These are phyloP conservation scores for Leccinum subrobustum DNA, from an alignment of 1,284 basidiomycete species.

Conservation along the genomic window DNA sequence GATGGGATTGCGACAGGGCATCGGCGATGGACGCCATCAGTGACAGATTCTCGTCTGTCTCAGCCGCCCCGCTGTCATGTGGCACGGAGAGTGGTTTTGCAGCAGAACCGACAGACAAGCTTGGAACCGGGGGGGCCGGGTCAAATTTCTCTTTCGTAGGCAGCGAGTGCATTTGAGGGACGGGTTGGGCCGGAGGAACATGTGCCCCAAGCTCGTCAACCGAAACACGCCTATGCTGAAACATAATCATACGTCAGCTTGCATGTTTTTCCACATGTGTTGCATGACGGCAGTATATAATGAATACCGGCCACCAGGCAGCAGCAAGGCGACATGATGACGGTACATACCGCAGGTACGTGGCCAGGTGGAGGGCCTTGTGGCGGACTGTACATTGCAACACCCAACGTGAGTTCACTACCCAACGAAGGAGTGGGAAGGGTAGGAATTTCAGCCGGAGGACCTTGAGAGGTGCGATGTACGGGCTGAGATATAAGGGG, in stretches of 20 bases:
- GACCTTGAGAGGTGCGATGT: constrained; percentile 7
- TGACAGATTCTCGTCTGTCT: constrained; percentile 35
- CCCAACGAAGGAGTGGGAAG: constrained; percentile 31
- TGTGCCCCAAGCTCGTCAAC: constrained; percentile 30
- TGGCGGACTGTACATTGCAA: constrained; percentile 10
- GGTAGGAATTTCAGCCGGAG: constrained; percentile 16
- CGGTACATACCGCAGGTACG: constrained; percentile 20
- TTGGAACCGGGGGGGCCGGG: background rate
- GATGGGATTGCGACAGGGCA: constrained; percentile 40
- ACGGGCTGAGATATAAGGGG: constrained; percentile 7
- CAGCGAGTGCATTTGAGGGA: constrained; percentile 27
- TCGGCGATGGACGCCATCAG: constrained; percentile 54
- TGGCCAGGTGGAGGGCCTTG: constrained; percentile 8
- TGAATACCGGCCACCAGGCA: constrained; percentile 20
- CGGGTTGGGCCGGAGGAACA: background rate
- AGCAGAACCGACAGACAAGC: constrained; percentile 2
- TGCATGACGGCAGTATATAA: constrained; percentile 11
- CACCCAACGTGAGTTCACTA: constrained; percentile 30
- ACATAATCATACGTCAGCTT: constrained; percentile 13
- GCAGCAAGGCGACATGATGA: constrained; percentile 15
- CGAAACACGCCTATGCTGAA: constrained; percentile 25
- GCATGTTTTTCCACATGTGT: constrained; percentile 10
- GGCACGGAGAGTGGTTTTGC: constrained; percentile 10
- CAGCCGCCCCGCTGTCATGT: constrained; percentile 5
- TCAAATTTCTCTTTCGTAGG: constrained; percentile 17